Evolutionary conservation across 495 filamentous ascomycete genomes (phyloP).

Genomic region (Tuber aestivum): DNA sequence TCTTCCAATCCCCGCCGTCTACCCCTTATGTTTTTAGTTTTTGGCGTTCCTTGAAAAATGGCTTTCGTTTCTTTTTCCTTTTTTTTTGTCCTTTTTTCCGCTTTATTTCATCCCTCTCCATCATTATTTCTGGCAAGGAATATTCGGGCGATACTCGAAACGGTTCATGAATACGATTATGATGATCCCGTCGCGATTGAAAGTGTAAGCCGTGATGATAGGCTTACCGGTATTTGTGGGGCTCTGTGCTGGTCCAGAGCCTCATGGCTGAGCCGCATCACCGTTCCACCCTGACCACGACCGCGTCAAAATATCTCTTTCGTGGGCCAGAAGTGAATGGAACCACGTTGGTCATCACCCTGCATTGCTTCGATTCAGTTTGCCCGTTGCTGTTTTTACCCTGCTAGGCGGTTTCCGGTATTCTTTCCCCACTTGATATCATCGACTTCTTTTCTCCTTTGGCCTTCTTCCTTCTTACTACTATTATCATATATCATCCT

Average conservation of each 20-base stretch:
- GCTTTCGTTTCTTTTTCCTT: background rate
- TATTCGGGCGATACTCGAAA: constrained; percentile 19
- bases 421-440: background rate
- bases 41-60: background rate
- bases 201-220: constrained; percentile 21
- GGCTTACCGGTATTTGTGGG: constrained; percentile 33
- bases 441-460: background rate
- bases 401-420: background rate
- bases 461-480: background rate
- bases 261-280: constrained; percentile 38
- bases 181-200: constrained; percentile 30
- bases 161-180: constrained; percentile 30
- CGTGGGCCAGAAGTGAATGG: constrained; percentile 32
- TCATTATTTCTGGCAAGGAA: constrained; percentile 12
- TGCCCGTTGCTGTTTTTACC: background rate
- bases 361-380: constrained; percentile 20
- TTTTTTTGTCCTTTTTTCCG: constrained; percentile 10
- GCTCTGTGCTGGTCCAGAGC: constrained; percentile 38
- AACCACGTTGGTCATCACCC: constrained; percentile 39
- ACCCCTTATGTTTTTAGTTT: background rate
- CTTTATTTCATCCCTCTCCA: constrained; percentile 18
- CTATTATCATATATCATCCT: background rate
- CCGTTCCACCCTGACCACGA: constrained; percentile 23
- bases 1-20: too few relatives aligned
- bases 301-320: constrained; percentile 26